Evolutionary conservation across 2,329 filamentous ascomycete genomes (phyloP), one percentile per base, ranked within the genome.

Genomic region (Aspergillus fumigatiaffinis): DNA sequence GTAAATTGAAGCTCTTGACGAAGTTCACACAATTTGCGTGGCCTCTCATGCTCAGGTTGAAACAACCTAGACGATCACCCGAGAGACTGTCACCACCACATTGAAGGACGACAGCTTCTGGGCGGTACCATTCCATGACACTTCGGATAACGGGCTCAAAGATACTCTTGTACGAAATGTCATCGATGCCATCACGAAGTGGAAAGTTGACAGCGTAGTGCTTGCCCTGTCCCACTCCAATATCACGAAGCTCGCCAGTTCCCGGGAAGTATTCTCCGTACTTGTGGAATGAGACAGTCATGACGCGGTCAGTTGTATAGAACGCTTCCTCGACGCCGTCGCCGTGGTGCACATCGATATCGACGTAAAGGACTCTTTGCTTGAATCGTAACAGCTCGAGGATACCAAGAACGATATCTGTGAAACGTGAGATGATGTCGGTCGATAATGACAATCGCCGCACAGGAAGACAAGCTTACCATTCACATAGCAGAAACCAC

Each of bases 401-500:
- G 63, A 87, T 87, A 48, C 84, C 85, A 38, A 87, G 80, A 20
- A 87, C 85, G 64, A 87, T 87, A 66, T 87, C 85, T 85, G 63
- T 21, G 35, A 10, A 49, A 23, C 14, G 56, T 70, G 56, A 70
- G 60, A 8, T 38, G 38, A 50, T 35, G 35, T 50, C 2, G 2
- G 25, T 38, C 8, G 47, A 9, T n/a, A 52, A 50, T 20, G 10
- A 12, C 28, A n/a, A 21, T n/a, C 38, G 17, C 35, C 35, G 29
- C 20, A 25, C 14, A n/a, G 23, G 38, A 9, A 20, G 12, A 29
- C n/a, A 52, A 23, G 12, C 66, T 59, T 68, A 77, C 74, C 93
- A 74, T 99, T 99, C 78, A 97, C 93, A 76, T 99, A 99, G 77
- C 94, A 99, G 74, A 99, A 99, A 0, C 94, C 94, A 50, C 90